Evolutionary conservation across 495 filamentous ascomycete species (phyloP), one percentile per base, ranked within the genome.

Genomic region (Talaromyces trachyspermus): DNA sequence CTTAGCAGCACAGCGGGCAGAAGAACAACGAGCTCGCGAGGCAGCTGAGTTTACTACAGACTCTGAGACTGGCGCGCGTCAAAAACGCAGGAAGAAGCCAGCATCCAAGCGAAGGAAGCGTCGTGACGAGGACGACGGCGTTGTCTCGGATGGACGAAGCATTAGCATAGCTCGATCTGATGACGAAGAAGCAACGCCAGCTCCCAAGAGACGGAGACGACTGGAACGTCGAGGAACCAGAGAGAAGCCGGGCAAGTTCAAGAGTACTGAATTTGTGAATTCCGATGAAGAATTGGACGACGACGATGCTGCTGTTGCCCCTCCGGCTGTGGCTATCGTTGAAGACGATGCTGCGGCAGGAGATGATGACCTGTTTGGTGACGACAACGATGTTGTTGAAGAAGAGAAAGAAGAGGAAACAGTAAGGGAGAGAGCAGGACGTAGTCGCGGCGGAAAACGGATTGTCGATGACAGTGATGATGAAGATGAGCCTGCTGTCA

Each of bases 251-350:
- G 61, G 63, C 48, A 89, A 90, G 56, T 92, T 76, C 64, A 95
- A 94, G 74, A 85, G 80, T 45, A 81, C 70, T 29, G 88, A 94
- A 62, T 76, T 85, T 48, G 81, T 95, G 22, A 85, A 89, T 43
- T 85, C 81, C 46, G 83, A 85, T 46, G 72, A 74, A 10, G 39
- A 42, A 26, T 18, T 42, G 22, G 76, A 80, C 33, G 77, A 74
- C 23, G 77, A 69, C 8, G 65, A 58, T 14, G 53, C 26, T 1
- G 51, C 40, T 35, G 57, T 25, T 24, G 58, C 56, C 5, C 51
- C 55, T 3, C 49, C 62, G 8, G 65, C 72, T 2, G 61, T 56
- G 6, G 71, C 65, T 32, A 57, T 54, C 7, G 65, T 69, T 38
- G 72, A 60, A 9, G 62, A 69, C 9, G 71, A 70, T 33, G 53